phyloP scores from a whole-genome alignment of 2,329 filamentous ascomycete species.

The Diaporthe ilicicola region DNA sequence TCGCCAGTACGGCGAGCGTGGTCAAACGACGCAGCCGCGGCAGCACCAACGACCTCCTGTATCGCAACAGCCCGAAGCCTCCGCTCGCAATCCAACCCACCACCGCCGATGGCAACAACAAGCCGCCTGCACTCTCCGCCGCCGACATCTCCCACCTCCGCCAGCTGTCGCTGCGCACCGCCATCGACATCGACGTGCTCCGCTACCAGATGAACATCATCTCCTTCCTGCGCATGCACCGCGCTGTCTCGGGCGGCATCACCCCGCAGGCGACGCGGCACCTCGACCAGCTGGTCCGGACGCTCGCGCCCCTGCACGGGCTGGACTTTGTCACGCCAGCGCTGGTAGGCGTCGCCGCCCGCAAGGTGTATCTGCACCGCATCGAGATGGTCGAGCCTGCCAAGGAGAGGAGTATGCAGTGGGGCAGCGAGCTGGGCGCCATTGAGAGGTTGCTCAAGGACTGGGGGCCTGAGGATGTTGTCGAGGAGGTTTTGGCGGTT shows the following conservation, averaged over 20 bases:
- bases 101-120: not conserved
- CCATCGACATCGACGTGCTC: slow-evolving; percentile 77
- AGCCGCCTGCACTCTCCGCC: slow-evolving; percentile 42
- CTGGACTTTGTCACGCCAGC: slow-evolving; percentile 85
- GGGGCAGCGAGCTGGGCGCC: slow-evolving; percentile 81
- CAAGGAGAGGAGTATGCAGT: slow-evolving; percentile 88
- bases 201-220: slow-evolving; percentile 90
- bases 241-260: slow-evolving; percentile 81
- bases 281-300: slow-evolving; percentile 73
- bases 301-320: slow-evolving; percentile 82
- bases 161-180: slow-evolving; percentile 64
- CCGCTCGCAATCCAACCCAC: not conserved
- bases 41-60: slow-evolving; percentile 2
- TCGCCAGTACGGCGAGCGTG: slow-evolving; percentile 51
- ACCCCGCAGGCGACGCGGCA: slow-evolving; percentile 82
- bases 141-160: slow-evolving; percentile 67
- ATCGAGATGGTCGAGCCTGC: slow-evolving; percentile 74
- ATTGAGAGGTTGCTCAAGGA: slow-evolving; percentile 73
- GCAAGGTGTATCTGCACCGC: slow-evolving; percentile 89
- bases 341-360: slow-evolving; percentile 81
- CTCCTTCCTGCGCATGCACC: slow-evolving; percentile 86
- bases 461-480: slow-evolving; percentile 67
- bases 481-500: slow-evolving; percentile 69
- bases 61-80: slow-evolving; percentile 16
- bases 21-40: slow-evolving; percentile 45